phyloP scores from a whole-genome alignment of 2,329 filamentous ascomycete genomes.

The Aspergillus sp. region DNA sequence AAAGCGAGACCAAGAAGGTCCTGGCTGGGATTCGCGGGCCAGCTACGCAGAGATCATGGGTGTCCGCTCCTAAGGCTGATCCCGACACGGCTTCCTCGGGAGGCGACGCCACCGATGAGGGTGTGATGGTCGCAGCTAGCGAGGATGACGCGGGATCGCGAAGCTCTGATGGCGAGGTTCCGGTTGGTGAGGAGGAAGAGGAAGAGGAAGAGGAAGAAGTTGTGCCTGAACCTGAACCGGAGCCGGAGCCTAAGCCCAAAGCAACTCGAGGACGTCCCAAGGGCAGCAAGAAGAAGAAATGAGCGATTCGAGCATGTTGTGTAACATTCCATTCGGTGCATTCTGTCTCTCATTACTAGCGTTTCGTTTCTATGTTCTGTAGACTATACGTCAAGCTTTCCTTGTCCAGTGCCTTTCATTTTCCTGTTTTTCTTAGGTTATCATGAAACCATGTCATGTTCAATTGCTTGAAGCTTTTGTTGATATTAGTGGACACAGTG shows the following conservation, averaged over 20 bases:
- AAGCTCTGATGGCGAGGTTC: constrained; percentile 21
- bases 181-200: constrained; percentile 3
- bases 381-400: background rate
- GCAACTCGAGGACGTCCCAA: constrained; percentile 27
- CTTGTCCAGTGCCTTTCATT: background rate
- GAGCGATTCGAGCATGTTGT: constrained; percentile 5
- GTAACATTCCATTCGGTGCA: background rate
- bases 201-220: constrained; percentile 14
- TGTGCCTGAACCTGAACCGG: constrained; percentile 13
- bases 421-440: background rate
- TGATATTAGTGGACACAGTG: background rate
- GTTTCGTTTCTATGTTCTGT: background rate
- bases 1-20: constrained; percentile 73
- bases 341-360: background rate
- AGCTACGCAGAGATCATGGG: constrained; percentile 20
- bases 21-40: constrained; percentile 60
- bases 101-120: constrained; percentile 25
- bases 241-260: constrained; percentile 14
- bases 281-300: constrained; percentile 24
- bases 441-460: background rate
- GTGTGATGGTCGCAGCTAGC: constrained; percentile 25
- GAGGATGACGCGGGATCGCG: constrained; percentile 28
- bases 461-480: background rate
- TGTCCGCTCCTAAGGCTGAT: constrained; percentile 23
- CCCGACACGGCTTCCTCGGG: constrained; percentile 19